A percentile compares a stretch with the other conserved stretches of the same genome.
Conservation (phyloP, 208 protist genomes). For the Leptomonas seymouri region DNA sequence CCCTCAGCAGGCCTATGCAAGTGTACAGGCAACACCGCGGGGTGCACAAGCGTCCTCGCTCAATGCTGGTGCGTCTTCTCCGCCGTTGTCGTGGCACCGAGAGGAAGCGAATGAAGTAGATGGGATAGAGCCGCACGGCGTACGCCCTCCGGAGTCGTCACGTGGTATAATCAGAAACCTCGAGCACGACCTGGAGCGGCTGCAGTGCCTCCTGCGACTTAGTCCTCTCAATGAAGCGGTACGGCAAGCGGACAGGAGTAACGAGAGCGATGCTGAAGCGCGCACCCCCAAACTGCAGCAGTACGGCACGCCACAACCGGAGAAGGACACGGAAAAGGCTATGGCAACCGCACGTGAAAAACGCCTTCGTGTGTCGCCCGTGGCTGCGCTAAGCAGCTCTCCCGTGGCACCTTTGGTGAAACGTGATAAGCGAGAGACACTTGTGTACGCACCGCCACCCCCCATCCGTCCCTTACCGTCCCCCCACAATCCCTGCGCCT, state of each 20-base stretch:
- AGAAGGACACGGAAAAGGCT: background rate
- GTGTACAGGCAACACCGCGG: conserved; percentile 22
- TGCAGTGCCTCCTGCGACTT: conserved; percentile 25
- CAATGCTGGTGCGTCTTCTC: background rate
- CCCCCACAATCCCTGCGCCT: background rate
- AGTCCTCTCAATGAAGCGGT: conserved; percentile 8
- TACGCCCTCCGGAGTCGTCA: background rate
- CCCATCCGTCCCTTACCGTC: background rate
- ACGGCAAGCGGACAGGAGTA: background rate
- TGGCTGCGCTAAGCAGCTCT: conserved; percentile 3
- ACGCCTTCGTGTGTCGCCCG: conserved; percentile 7
- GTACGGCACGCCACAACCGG: background rate
- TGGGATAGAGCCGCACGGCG: too few relatives aligned
- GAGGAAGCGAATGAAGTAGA: background rate
- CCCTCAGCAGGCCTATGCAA: conserved; percentile 18
- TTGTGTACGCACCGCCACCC: conserved; percentile 5
- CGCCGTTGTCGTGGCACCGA: background rate
- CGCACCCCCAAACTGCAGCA: background rate
- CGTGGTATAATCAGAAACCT: conserved; percentile 5
- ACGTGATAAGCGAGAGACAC: conserved; percentile 20
- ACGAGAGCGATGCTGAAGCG: background rate
- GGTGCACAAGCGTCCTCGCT: background rate
- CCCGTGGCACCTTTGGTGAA: conserved; percentile 27
- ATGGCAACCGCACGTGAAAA: conserved; percentile 12
- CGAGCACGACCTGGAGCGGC: conserved; percentile 22